Base-by-base conservation (phyloP, 2,329 filamentous ascomycete genomes). In the Claviceps purpurea region DNA sequence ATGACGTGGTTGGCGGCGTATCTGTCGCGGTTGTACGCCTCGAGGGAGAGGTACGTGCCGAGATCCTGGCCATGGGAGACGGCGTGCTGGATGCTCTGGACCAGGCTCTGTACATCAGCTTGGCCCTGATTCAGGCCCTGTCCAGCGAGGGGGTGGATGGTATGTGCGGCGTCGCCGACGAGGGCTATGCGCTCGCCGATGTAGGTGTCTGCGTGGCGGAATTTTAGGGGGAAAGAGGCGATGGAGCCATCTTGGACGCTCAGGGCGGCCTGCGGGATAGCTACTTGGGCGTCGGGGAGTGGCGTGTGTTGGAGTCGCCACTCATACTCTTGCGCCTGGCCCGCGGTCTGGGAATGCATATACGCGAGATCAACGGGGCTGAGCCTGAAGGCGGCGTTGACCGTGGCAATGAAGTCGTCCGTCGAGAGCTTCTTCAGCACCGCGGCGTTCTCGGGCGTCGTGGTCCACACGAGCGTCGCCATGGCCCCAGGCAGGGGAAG, bases 91-190 rank as follows among this genome's bases (percentile, higher is more conserved):
- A 98, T 85, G 0, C 82, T 82, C 56, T 76, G 77, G 6, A 83
- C 81, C 0, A 98, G 78, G 50, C 85, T 85, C 60, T 88, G 83
- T 0, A 93, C 86, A 64, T 98, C 93, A 18, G 82, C 89, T 56
- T 97, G 84, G 1, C 93, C 93, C 61, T 94, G 86, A 64, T 98
- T 98, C 14, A 98, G 75, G 1, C 93, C 93, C 68, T 97, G 93
- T 1, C 93, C 93, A 1, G 89, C 93, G 4, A 98, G 82, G 0
- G 93, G 93, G 66, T 98, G 93, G 57, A 95, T 83, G 1, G 90
- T 95, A 66, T 98, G 93, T 7, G 93, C 93, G 1, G 93, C 93
- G 58, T 98, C 93, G 55, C 93, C 93, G 39, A 98, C 81, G 1
- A 98, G 78, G 1, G 90, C 93, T 8, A 96, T 75, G n/a, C 93